Evolutionary conservation across 2,329 filamentous ascomycete genomes (phyloP).

Genomic region (Botrytis fabae): DNA sequence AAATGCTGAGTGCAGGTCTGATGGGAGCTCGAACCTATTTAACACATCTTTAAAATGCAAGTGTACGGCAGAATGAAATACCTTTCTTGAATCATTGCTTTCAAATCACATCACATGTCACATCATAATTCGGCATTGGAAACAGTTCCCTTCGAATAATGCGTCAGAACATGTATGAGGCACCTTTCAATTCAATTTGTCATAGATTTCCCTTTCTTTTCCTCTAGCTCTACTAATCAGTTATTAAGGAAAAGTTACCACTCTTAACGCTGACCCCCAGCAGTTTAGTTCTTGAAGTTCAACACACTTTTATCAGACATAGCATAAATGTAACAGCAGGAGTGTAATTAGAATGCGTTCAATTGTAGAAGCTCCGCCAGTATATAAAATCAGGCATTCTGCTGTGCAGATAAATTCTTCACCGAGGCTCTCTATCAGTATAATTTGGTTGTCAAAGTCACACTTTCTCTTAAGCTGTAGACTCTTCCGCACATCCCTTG

Average conservation of each 20-base stretch:
- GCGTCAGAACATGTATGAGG: too few species aligned
- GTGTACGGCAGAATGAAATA: background rate
- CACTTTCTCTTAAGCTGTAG: too few species aligned
- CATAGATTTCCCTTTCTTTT: background rate
- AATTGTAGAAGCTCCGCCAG: rapidly evolving
- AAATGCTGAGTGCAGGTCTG: background rate
- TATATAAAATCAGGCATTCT: too few species aligned
- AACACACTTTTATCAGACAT: too few species aligned
- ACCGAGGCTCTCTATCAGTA: too few species aligned
- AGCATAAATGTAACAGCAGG: background rate
- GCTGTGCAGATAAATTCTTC: too few species aligned
- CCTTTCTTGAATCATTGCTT: background rate
- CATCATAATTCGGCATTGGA: background rate
- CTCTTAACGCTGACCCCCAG: too few species aligned
- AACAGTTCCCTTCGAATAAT: background rate
- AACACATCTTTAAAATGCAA: background rate
- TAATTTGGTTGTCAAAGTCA: too few species aligned
- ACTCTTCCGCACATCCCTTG: too few species aligned
- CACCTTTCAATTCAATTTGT: background rate
- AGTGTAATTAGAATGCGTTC: background rate
- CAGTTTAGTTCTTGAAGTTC: too few species aligned
- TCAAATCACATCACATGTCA: background rate
- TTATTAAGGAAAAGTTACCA: too few species aligned
- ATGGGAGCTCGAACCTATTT: background rate
- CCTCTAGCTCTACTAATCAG: background rate